Evolutionary conservation across 2,329 filamentous ascomycete species (phyloP).

Genomic region (Verticillium nonalfalfae): DNA sequence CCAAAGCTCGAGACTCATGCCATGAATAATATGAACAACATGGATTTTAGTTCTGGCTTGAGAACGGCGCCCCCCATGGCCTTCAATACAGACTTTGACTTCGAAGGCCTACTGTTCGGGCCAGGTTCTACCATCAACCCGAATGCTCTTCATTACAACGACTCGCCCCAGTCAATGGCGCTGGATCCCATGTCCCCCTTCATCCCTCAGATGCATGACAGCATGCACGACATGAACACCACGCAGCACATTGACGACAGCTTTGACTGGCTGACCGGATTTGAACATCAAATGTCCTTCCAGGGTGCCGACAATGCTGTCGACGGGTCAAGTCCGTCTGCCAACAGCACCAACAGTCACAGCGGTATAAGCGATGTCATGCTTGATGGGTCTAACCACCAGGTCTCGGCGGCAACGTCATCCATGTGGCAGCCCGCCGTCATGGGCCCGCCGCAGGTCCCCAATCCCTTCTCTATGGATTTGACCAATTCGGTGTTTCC

Average conservation of each 20-base stretch:
- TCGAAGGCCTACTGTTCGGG: constrained; percentile 65
- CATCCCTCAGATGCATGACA: constrained; percentile 46
- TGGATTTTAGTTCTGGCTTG: constrained; percentile 63
- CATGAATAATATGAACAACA: constrained; percentile 40
- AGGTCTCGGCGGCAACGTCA: constrained; percentile 43
- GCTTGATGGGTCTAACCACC: constrained; percentile 72
- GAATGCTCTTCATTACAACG: constrained; percentile 75
- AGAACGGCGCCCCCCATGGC: constrained; percentile 69
- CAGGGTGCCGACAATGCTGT: constrained; percentile 71
- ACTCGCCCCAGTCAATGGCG: constrained; percentile 62
- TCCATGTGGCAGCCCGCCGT: constrained; percentile 66
- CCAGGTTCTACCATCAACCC: constrained; percentile 62
- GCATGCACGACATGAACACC: constrained; percentile 45
- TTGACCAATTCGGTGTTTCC: constrained; percentile 68
- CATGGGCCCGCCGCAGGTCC: constrained; percentile 62
- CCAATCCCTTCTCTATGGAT: constrained; percentile 69
- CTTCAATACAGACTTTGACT: constrained; percentile 61
- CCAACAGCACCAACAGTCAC: constrained; percentile 91
- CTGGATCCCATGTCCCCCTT: constrained; percentile 59
- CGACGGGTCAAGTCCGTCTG: constrained; percentile 90
- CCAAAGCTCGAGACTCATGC: constrained; percentile 78
- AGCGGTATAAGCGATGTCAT: constrained; percentile 88
- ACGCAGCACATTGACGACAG: constrained; percentile 64
- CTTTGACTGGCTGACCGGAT: constrained; percentile 77
- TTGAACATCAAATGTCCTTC: constrained; percentile 72